Evolutionary conservation across 768 basidiomycete genomes (phyloP).

Genomic region (Tylopilus balloui): DNA sequence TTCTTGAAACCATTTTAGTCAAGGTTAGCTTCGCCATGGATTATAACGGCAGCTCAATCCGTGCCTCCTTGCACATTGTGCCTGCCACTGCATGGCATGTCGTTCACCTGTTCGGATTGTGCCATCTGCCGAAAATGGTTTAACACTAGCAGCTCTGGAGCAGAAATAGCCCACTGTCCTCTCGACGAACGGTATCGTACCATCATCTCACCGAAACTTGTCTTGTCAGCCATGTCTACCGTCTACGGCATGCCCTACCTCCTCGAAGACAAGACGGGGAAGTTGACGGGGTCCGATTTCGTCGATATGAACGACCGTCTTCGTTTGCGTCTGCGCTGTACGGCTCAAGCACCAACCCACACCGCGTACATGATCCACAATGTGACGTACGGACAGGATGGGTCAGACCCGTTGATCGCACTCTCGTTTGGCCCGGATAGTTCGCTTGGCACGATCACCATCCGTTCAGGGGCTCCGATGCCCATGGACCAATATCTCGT

Average conservation of each 20-base stretch:
- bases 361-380: constrained; percentile 54
- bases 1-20: constrained; percentile 9
- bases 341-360: constrained; percentile 37
- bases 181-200: not conserved
- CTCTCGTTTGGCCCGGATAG: constrained; percentile 50
- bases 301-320: constrained; percentile 62
- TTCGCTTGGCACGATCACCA: constrained; percentile 49
- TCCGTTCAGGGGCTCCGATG: constrained; percentile 35
- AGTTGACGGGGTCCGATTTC: constrained; percentile 51
- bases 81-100: constrained; percentile 15
- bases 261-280: constrained; percentile 60
- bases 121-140: constrained; percentile 23
- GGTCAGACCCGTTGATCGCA: constrained; percentile 39
- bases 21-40: constrained; percentile 12
- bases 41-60: constrained; percentile 21
- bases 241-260: constrained; percentile 56
- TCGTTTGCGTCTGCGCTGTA: constrained; percentile 46
- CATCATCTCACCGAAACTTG: constrained; percentile 1
- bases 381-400: constrained; percentile 21
- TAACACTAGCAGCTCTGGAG: constrained; percentile 6
- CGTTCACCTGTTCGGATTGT: constrained; percentile 16
- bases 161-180: constrained; percentile 23
- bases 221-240: constrained; percentile 26
- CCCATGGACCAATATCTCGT: constrained; percentile 53
- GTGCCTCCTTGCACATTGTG: constrained; percentile 15